Percentiles rank a stretch among this genome's conserved stretches.
phyloP scores from a whole-genome alignment of 1,284 basidiomycete species.

The Rhodotorula sp. region DNA sequence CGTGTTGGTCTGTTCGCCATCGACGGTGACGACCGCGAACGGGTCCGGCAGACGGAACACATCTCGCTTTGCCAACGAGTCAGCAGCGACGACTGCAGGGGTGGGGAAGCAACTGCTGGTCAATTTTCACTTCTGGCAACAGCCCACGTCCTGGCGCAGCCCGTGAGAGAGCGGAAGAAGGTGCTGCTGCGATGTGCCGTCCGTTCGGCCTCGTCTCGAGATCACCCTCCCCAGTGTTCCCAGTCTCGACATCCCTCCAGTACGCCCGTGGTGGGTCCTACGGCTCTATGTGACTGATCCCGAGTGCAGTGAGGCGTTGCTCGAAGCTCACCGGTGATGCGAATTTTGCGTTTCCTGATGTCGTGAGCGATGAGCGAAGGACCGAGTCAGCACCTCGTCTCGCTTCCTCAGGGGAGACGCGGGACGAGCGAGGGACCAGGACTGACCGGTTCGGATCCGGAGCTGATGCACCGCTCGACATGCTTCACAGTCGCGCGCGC shows the following conservation, averaged over 20 bases:
- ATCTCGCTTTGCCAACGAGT: slow-evolving; percentile 82
- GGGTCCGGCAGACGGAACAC: slow-evolving; percentile 89
- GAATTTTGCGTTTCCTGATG: slow-evolving; percentile 21
- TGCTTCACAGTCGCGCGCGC: neutral
- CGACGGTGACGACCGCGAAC: slow-evolving; percentile 90
- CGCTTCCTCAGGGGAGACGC: too few relatives aligned
- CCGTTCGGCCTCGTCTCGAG: neutral
- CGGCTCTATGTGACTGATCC: neutral
- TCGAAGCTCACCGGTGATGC: slow-evolving; percentile 29
- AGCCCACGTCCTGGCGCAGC: neutral
- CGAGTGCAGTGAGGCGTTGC: neutral
- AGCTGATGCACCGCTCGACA: slow-evolving; percentile 36
- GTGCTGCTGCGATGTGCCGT: neutral
- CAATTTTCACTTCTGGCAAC: neutral
- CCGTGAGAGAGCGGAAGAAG: neutral
- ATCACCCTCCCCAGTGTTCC: neutral
- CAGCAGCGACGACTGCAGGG: slow-evolving; percentile 75
- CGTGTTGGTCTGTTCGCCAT: slow-evolving; percentile 89
- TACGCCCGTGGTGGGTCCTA: neutral
- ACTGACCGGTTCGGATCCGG: slow-evolving; percentile 35
- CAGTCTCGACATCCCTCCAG: slow-evolving; percentile 1
- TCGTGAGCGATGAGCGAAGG: neutral
- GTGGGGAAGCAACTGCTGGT: neutral
- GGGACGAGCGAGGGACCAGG: neutral
- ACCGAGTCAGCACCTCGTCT: neutral